Base-by-base conservation (phyloP, 768 basidiomycete species). In the Mycena capillaripes region DNA sequence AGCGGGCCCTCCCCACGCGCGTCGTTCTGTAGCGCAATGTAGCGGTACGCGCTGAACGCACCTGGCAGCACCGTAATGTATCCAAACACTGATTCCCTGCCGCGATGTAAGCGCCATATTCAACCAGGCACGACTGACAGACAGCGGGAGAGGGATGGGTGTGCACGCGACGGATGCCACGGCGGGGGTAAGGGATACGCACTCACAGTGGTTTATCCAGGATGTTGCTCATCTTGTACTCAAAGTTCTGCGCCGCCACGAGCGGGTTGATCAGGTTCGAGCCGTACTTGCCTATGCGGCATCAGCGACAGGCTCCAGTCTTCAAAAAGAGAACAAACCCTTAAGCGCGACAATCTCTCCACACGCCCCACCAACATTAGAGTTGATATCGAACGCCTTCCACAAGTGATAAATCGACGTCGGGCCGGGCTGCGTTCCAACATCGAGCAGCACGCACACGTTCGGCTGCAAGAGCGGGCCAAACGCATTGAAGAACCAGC, bases 401-500 rank as follows among this genome's bases (percentile, higher is more conserved):
- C 97, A 99, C 10, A 99, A 87, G 72, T 94, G 91, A 80, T 99
- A 99, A 58, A 98, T 91, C 50, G 94, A 95, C 77, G 93, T 96
- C 64, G 90, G 92, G 12, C 91, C 91, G 0, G 97, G 97, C 38
- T 94, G 90, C 3, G 97, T 99, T 1, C 97, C 97, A 19, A 98
- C 97, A 75, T 99, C 97, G 58, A 99, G 84, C 32, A 99, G 86
- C 25, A 98, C 91, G 78, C 96, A 97, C 11, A 98, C 92, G 76
- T 97, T 98, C 23, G 97, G 93, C 93, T 94, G 93, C 32, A 98
- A 82, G 79, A 97, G 84, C 0, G 92, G 87, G 0, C 89, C 94
- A 79, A 98, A 95, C 0, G 96, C 97, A 79, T 98, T 98, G 82
- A 99, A 98, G 82, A 97, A 97, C 97, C 97, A 72, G 56, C 97